phyloP scores from a whole-genome alignment of 2,329 filamentous ascomycete species.

The Microdochium nivale region DNA sequence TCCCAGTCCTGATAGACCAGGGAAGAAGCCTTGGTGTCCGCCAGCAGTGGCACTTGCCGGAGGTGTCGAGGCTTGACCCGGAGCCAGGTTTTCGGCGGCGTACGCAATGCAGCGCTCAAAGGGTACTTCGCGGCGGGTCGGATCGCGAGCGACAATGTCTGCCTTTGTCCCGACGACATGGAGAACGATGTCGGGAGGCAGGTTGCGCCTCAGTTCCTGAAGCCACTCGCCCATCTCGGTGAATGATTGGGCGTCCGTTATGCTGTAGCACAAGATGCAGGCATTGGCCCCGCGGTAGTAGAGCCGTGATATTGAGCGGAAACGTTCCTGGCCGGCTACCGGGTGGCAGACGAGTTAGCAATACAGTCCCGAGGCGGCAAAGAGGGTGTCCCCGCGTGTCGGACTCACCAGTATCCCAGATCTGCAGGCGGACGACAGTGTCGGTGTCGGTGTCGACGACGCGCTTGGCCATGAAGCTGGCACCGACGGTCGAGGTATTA shows the following conservation, averaged over 20 bases:
- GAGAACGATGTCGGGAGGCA: slow-evolving; percentile 70
- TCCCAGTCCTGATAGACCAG: slow-evolving; percentile 13
- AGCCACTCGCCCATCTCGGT: slow-evolving; percentile 91
- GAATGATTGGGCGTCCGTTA: slow-evolving; percentile 79
- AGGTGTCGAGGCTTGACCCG: slow-evolving; percentile 57
- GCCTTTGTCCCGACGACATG: slow-evolving; percentile 95
- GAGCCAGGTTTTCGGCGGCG: slow-evolving; percentile 83
- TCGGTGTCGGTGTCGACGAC: slow-evolving; percentile 78
- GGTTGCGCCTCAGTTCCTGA: slow-evolving; percentile 71
- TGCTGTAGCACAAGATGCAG: slow-evolving; percentile 89
- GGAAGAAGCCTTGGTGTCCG: slow-evolving; percentile 14
- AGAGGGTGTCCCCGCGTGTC: no score
- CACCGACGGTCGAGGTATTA: slow-evolving; percentile 65
- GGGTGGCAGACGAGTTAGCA: slow-evolving; percentile 6
- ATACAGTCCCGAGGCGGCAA: neutral
- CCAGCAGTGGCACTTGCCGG: slow-evolving; percentile 50
- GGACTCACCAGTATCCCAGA: slow-evolving; percentile 75
- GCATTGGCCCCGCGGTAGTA: slow-evolving; percentile 96
- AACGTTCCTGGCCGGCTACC: slow-evolving; percentile 80
- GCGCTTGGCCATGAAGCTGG: slow-evolving; percentile 71
- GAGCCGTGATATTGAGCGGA: slow-evolving; percentile 85
- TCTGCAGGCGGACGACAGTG: slow-evolving; percentile 82
- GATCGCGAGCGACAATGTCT: slow-evolving; percentile 82
- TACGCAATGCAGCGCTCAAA: slow-evolving; percentile 96
- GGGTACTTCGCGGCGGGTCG: slow-evolving; percentile 69